Conservation (phyloP, 2,329 filamentous ascomycete species). For the Fusarium algeriense region DNA sequence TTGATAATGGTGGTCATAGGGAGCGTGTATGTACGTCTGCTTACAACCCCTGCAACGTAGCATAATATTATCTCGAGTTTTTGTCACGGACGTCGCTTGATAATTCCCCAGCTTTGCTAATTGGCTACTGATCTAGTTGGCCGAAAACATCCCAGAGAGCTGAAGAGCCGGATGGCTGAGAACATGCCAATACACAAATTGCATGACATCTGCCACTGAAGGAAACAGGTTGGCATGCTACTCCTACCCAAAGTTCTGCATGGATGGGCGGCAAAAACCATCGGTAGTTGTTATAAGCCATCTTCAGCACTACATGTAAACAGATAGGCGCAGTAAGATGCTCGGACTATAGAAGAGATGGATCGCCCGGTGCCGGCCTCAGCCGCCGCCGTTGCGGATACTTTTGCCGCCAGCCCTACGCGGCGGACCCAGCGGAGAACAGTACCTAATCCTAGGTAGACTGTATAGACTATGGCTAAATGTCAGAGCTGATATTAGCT, state of each 20-base stretch:
- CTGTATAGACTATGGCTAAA: not conserved
- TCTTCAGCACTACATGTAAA: not conserved
- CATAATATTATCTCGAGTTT: slow-evolving; percentile 4
- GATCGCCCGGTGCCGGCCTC: slow-evolving; percentile 29
- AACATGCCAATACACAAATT: not conserved
- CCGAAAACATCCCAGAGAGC: not conserved
- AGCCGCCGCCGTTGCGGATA: slow-evolving; percentile 35
- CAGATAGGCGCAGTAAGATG: not conserved
- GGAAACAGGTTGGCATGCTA: not conserved
- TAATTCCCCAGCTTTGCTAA: not conserved
- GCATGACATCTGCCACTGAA: not conserved
- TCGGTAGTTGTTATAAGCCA: not conserved
- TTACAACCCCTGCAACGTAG: slow-evolving; percentile 29
- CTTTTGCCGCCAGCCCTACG: slow-evolving; percentile 33
- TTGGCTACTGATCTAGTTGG: not conserved
- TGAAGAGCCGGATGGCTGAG: slow-evolving; percentile 4
- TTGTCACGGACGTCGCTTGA: not conserved
- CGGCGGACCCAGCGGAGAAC: slow-evolving; percentile 10
- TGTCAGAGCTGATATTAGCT: not conserved
- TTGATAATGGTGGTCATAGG: not conserved
- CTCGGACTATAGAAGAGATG: slow-evolving; percentile 14
- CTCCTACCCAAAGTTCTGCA: not conserved
- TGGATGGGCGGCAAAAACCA: not conserved
- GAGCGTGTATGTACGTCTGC: not conserved
- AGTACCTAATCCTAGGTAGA: not conserved